A percentile compares a stretch with the other conserved stretches of the same genome.
Conservation (phyloP, 1,284 basidiomycete genomes). For the Trametes pubescens region DNA sequence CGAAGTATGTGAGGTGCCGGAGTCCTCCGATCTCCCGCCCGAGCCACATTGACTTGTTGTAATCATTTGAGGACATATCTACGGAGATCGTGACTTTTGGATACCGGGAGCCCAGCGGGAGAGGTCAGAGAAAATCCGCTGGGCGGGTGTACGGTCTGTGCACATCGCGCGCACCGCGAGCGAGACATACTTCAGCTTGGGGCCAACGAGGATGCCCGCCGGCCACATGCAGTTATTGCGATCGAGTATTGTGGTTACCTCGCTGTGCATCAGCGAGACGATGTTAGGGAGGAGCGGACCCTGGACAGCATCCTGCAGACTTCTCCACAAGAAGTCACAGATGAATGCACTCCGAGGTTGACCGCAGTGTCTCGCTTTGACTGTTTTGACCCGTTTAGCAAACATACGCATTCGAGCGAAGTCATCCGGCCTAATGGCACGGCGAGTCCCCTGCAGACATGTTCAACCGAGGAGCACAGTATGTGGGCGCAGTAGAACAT, state of each 20-base stretch:
- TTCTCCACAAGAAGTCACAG: neutral
- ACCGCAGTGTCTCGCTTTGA: too few species aligned
- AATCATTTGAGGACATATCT: rapidly evolving
- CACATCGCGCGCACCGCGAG: neutral
- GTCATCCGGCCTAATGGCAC: neutral
- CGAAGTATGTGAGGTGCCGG: neutral
- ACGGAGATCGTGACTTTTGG: too few species aligned
- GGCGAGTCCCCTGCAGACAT: neutral
- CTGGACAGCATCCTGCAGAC: neutral
- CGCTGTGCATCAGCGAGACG: neutral
- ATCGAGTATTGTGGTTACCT: neutral
- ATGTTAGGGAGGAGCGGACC: neutral
- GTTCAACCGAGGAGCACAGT: neutral
- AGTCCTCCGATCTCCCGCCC: neutral
- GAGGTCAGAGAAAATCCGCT: neutral
- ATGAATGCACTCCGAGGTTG: neutral
- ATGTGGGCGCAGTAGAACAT: too few species aligned
- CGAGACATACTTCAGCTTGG: neutral
- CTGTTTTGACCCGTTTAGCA: neutral
- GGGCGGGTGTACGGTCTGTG: neutral
- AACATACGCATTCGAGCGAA: neutral
- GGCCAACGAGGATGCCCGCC: neutral
- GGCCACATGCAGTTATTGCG: neutral
- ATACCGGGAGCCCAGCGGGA: neutral
- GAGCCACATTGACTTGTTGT: neutral